Conservation (phyloP, 805 yeast genomes). For the Candida sonorensis region DNA sequence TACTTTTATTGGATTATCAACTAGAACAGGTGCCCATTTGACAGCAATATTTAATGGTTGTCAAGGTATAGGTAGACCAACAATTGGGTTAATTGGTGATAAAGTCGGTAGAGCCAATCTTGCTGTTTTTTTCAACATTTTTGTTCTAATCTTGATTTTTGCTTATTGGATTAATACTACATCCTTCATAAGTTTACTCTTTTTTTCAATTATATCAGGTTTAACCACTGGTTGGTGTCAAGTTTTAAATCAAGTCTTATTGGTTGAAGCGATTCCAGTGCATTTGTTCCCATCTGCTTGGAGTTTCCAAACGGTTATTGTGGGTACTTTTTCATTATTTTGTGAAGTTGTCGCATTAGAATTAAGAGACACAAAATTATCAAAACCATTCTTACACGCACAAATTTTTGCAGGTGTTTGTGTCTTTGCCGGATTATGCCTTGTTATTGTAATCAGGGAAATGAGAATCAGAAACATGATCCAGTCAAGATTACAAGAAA, state of each 20-base stretch:
- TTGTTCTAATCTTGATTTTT: conserved; percentile 31
- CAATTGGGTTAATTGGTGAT: conserved; percentile 39
- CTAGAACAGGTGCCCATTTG: conserved; percentile 36
- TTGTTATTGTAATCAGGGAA: conserved; percentile 42
- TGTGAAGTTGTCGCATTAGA: conserved; percentile 26
- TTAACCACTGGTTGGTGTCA: conserved; percentile 38
- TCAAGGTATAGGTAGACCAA: conserved; percentile 44
- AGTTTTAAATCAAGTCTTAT: conserved; percentile 21
- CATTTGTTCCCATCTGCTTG: conserved; percentile 25
- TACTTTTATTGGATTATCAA: conserved; percentile 38
- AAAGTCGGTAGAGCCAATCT: conserved; percentile 40
- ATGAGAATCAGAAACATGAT: conserved; percentile 38
- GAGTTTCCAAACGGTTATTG: conserved; percentile 19
- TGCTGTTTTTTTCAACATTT: conserved; percentile 28
- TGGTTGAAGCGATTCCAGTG: conserved; percentile 24
- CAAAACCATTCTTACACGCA: conserved; percentile 46
- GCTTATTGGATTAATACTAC: conserved; percentile 36
- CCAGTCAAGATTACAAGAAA: conserved; percentile 7
- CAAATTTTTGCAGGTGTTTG: conserved; percentile 56
- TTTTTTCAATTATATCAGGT: conserved; percentile 37
- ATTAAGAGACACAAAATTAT: conserved; percentile 11
- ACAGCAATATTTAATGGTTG: conserved; percentile 40
- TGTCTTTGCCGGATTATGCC: conserved; percentile 34
- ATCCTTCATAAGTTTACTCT: conserved; percentile 26
- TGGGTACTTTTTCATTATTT: conserved; percentile 22